Evolutionary conservation across 2,329 filamentous ascomycete genomes (phyloP), one percentile per base, ranked within the genome.

Genomic region (Cladorrhinum sp.): DNA sequence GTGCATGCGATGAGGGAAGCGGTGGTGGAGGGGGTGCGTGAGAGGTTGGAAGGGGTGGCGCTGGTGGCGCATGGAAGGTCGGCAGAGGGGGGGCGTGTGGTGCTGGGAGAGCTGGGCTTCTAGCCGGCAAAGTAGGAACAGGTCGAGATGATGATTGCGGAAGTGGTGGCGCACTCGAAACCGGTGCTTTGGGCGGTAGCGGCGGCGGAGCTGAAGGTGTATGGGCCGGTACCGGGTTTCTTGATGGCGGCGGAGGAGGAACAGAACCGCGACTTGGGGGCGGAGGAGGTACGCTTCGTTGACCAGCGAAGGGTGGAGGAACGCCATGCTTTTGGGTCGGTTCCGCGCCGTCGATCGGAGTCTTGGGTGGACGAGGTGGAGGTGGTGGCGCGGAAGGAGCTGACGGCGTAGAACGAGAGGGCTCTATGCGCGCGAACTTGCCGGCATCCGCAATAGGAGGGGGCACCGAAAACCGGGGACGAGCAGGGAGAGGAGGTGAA

Each of bases 381-480:
- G 88, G 87, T 23, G 86, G 84, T 25, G 88, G 88, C 1, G 83
- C 87, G 27, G 85, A 79, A 9, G 79, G 68, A 56, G 64, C 27
- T n/a, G 65, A 23, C 68, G 66, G 81, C 58, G 67, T 70, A 13
- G 72, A 75, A 70, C 66, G 78, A 72, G 69, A 80, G 74, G 70
- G 78, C 67, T 73, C 82, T 71, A 58, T 75, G 76, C 87, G 81
- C 2, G 89, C 92, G 71, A 86, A 95, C 75, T 91, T 96, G 38
- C 95, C 95, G 60, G 95, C 95, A 73, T 96, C 93, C 58, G 91
- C 86, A 62, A 98, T 77, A 2, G 93, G 91, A 32, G 95, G 95
- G 50, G 95, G 95, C 8, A 91, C 93, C 65, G 87, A 84, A 77
- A 96, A 98, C 68, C 82, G 83, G 8, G 85, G 85, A 55, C 87